These are phyloP conservation scores for Immersiella caudata DNA, from an alignment of 495 filamentous ascomycete genomes.

Conservation along the genomic window DNA sequence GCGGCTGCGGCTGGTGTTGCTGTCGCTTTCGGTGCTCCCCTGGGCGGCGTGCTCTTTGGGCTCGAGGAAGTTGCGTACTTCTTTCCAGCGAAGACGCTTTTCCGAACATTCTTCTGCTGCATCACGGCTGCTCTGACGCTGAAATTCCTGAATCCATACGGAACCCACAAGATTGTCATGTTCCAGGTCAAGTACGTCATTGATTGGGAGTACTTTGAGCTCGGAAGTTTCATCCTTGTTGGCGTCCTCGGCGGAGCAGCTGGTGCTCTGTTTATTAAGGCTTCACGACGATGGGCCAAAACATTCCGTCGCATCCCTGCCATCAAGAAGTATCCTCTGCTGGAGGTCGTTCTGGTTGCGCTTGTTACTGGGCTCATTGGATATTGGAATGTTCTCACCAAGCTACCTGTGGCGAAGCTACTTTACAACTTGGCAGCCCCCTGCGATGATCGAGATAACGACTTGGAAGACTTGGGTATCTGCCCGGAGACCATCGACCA, in stretches of 20 bases:
- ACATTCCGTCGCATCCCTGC: slow-evolving; percentile 79
- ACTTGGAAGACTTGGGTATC: slow-evolving; percentile 67
- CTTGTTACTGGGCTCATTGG: slow-evolving; percentile 79
- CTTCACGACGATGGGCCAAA: slow-evolving; percentile 82
- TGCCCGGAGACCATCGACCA: slow-evolving; percentile 73
- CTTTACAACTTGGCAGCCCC: slow-evolving; percentile 88
- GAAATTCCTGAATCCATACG: slow-evolving; percentile 95
- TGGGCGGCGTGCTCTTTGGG: slow-evolving; percentile 91
- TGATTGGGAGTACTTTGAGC: slow-evolving; percentile 94
- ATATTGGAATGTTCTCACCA: slow-evolving; percentile 94
- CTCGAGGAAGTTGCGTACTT: slow-evolving; percentile 96
- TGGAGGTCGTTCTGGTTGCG: slow-evolving; percentile 88
- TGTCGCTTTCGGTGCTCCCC: slow-evolving; percentile 92
- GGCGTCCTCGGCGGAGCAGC: slow-evolving; percentile 81
- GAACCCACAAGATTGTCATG: slow-evolving; percentile 92
- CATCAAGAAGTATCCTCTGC: slow-evolving; percentile 81
- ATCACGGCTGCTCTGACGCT: slow-evolving; percentile 87
- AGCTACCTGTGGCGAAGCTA: slow-evolving; percentile 85
- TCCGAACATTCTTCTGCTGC: slow-evolving; percentile 97
- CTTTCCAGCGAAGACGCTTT: slow-evolving; percentile 97
- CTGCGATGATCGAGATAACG: slow-evolving; percentile 60
- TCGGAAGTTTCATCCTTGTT: slow-evolving; percentile 79
- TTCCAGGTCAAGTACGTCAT: slow-evolving; percentile 91
- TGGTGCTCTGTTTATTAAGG: slow-evolving; percentile 96
- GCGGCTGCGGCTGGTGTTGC: slow-evolving; percentile 91